Base-by-base conservation (phyloP, 2,329 filamentous ascomycete species). In the Boeremia lycopersici region DNA sequence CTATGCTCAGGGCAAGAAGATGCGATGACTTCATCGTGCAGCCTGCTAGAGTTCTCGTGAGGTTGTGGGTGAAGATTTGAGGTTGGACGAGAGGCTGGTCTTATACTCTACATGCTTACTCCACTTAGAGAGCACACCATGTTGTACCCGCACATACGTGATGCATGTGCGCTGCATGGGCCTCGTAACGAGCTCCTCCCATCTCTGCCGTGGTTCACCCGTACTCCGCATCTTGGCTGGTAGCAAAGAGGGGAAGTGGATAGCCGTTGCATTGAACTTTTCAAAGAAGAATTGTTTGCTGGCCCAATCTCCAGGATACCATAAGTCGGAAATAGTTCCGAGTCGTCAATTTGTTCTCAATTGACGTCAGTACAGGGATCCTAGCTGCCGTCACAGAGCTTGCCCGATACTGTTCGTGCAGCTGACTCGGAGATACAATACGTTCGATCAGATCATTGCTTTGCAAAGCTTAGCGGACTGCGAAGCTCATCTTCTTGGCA, bases 161-260 rank as follows among this genome's bases (percentile, higher is more conserved):
- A 39, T 51, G 46, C 8, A 33, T 42, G 42, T 48, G 48, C 41
- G 23, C 31, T 49, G 46, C 6, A 33, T 39, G 35, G 45, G 48
- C 44, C 60, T 47, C 52, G 58, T 59, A 39, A 59, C 58, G 58
- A 51, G 43, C 47, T 53, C 36, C 36, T 46, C 48, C 43, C 44
- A 29, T 40, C 41, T 39, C 48, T 57, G 52, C 44, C 29, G 34
- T 42, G 19, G 17, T 44, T 47, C 56, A 57, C 39, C 53, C 58
- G 50, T 52, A 53, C 56, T 61, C 60, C 58, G 49, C 60, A 54
- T 41, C 28, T 44, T 53, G 45, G 31, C 59, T 60, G 19, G 19
- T 60, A 61, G 60, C 53, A 26, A 49, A 39, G 56, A 61, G 59
- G 58, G 56, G 56, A 46, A 52, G 53, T 52, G 43, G 53, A 48